Evolutionary conservation across 768 basidiomycete species (phyloP).

Genomic region (Pleurotus pulmonarius): DNA sequence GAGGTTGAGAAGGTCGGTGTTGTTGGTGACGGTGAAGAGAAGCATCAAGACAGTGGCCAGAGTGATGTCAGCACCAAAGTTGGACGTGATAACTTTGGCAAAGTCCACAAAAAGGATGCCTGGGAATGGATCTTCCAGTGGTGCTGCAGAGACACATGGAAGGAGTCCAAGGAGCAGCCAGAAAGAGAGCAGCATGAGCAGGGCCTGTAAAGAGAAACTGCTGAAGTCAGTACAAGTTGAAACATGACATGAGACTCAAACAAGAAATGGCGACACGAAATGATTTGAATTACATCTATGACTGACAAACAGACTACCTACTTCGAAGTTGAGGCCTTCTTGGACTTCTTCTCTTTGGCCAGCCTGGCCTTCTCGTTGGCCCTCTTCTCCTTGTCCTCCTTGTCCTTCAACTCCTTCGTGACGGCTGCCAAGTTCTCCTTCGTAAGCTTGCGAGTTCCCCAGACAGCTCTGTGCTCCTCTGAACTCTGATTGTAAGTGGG

Average conservation of each 20-base stretch:
- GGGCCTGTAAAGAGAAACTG: background rate
- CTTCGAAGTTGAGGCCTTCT: background rate
- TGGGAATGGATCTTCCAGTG: background rate
- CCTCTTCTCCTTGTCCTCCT: background rate
- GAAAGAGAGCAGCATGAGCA: background rate
- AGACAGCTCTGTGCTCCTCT: background rate
- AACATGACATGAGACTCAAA: background rate
- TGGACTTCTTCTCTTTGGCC: background rate
- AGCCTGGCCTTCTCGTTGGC: background rate
- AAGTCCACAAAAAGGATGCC: constrained; percentile 4
- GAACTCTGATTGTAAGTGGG: too few species aligned
- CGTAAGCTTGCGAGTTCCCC: background rate
- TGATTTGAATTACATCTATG: background rate
- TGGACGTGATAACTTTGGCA: background rate
- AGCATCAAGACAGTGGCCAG: constrained; percentile 6
- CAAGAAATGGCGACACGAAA: background rate
- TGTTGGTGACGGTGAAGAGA: background rate
- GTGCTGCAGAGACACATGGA: background rate
- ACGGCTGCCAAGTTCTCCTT: background rate
- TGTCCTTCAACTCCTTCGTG: background rate
- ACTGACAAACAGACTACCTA: background rate
- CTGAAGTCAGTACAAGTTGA: background rate
- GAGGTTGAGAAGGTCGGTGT: constrained; percentile 4
- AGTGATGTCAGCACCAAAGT: background rate
- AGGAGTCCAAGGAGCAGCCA: background rate